Conservation (phyloP, 2,329 filamentous ascomycete species). For the Cryphonectria radicalis region DNA sequence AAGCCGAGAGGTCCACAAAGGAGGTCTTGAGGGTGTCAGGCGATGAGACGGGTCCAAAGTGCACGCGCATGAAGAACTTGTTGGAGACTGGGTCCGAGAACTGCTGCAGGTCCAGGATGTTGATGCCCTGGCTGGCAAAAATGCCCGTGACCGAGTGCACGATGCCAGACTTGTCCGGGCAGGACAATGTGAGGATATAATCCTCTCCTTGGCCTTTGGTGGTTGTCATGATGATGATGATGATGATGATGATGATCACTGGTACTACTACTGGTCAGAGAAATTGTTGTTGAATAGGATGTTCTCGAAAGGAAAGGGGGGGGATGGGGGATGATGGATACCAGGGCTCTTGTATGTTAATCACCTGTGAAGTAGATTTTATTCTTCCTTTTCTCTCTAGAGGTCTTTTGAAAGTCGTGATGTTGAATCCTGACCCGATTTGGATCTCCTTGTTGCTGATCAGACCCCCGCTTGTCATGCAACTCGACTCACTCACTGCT, state of each 20-base stretch:
- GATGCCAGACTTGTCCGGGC: slow-evolving; percentile 83
- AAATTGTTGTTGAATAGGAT: not conserved
- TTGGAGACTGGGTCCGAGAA: slow-evolving; percentile 76
- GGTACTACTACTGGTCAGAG: not conserved
- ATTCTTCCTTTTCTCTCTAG: not conserved
- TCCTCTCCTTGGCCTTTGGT: slow-evolving; percentile 45
- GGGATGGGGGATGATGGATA: not conserved
- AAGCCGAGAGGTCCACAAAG: slow-evolving; percentile 64
- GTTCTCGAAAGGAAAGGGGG: not conserved
- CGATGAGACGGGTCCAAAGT: slow-evolving; percentile 68
- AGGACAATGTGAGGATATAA: slow-evolving; percentile 79
- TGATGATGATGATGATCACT: not conserved
- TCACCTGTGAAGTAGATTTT: not conserved
- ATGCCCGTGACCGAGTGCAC: slow-evolving; percentile 83
- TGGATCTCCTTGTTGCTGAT: not conserved
- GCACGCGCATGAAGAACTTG: slow-evolving; percentile 87
- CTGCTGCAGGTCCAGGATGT: slow-evolving; percentile 84
- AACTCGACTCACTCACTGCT: not conserved
- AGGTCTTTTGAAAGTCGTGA: slow-evolving; percentile 4
- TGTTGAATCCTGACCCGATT: slow-evolving; percentile 8
- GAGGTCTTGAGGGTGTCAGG: slow-evolving; percentile 57
- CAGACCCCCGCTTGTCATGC: slow-evolving; percentile 1
- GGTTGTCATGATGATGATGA: slow-evolving; percentile 41
- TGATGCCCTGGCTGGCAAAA: slow-evolving; percentile 73
- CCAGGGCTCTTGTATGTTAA: not conserved